Conservation (phyloP, 1,284 basidiomycete species). For the Pseudozyma sp. region DNA sequence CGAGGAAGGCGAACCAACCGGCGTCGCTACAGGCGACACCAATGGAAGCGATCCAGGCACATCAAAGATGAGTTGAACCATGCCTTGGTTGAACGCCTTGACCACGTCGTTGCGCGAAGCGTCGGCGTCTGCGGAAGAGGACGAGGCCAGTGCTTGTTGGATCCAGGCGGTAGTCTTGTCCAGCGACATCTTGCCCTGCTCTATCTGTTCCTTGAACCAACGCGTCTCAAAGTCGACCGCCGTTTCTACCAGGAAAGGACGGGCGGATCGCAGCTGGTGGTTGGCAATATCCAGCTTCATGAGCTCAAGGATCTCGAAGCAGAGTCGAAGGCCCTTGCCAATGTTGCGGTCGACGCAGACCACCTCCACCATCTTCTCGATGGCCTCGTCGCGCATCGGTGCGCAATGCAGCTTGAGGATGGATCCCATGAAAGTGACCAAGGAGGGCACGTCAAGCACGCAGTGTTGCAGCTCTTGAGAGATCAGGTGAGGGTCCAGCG, state of each 20-base stretch:
- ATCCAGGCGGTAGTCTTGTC: constrained; percentile 78
- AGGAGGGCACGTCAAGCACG: constrained; percentile 82
- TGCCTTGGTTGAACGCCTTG: constrained; percentile 75
- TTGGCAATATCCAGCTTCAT: constrained; percentile 98
- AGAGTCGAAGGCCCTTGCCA: constrained; percentile 81
- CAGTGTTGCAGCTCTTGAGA: constrained; percentile 82
- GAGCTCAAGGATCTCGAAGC: constrained; percentile 89
- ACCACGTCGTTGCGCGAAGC: constrained; percentile 63
- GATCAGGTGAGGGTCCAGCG: constrained; percentile 75
- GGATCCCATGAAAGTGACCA: constrained; percentile 82
- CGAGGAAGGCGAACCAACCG: constrained; percentile 67
- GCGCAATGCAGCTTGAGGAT: constrained; percentile 91
- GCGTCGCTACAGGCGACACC: constrained; percentile 50
- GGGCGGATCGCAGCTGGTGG: constrained; percentile 87
- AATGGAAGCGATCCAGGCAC: constrained; percentile 71
- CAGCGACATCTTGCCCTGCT: constrained; percentile 72
- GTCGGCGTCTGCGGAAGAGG: neutral
- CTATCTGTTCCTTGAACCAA: constrained; percentile 77
- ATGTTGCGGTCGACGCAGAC: constrained; percentile 70
- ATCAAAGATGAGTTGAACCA: constrained; percentile 79
- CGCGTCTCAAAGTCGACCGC: constrained; percentile 84
- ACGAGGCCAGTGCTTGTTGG: constrained; percentile 53
- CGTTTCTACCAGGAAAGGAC: constrained; percentile 83
- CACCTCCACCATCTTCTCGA: constrained; percentile 80
- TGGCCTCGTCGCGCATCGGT: constrained; percentile 85